A percentile compares a stretch with the other conserved stretches of the same genome.
phyloP scores from a whole-genome alignment of 805 yeast species.

The Saccharomycopsis javanensis region DNA sequence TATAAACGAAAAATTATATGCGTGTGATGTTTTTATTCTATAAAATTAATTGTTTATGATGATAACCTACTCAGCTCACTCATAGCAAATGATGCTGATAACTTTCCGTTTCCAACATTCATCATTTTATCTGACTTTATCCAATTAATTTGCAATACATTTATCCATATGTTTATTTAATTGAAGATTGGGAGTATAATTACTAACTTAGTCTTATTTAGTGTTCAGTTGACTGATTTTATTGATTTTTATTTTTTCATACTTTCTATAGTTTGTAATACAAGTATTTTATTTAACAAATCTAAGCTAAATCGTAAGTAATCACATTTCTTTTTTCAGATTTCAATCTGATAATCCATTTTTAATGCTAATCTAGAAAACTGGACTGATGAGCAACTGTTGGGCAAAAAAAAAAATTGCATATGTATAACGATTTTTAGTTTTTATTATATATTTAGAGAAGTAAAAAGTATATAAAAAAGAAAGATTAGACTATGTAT shows the following conservation, averaged over 20 bases:
- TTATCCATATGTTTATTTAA: background rate
- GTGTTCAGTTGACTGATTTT: background rate
- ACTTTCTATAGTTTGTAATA: too few species aligned
- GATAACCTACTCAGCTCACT: slow-evolving; percentile 36
- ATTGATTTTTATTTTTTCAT: background rate
- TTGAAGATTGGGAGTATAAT: background rate
- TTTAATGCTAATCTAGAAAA: too few species aligned
- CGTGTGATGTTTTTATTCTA: background rate
- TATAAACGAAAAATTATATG: background rate
- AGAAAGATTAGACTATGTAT: too few species aligned
- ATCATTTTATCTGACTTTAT: slow-evolving; percentile 27
- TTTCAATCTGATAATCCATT: too few species aligned
- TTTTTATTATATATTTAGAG: too few species aligned
- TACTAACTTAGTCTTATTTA: background rate
- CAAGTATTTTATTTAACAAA: too few species aligned
- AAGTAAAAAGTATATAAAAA: too few species aligned
- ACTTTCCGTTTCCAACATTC: slow-evolving; percentile 34
- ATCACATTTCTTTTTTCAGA: too few species aligned
- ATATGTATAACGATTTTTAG: too few species aligned
- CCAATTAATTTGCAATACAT: background rate
- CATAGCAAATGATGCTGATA: slow-evolving; percentile 32
- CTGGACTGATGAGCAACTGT: too few species aligned
- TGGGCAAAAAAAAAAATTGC: too few species aligned
- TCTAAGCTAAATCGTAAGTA: too few species aligned
- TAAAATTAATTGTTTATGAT: slow-evolving; percentile 22